phyloP scores from a whole-genome alignment of 2,329 filamentous ascomycete genomes.

The Penicillium sp. region DNA sequence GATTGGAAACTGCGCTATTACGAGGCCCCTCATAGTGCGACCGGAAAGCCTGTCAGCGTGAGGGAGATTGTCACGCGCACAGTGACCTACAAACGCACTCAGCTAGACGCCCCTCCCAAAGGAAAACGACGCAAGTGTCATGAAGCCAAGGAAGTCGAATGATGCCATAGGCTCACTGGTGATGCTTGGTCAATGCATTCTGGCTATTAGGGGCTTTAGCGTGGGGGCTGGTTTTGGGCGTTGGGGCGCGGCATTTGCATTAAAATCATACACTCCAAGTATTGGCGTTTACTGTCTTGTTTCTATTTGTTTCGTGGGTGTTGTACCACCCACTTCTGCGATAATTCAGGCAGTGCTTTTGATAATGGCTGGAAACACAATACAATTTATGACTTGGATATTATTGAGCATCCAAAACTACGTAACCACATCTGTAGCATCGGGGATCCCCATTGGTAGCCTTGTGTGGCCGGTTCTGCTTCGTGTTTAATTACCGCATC shows the following conservation, averaged over 20 bases:
- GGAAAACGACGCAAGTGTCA: conserved; percentile 79
- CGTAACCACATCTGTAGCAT: not conserved
- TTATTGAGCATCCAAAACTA: not conserved
- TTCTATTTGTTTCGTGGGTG: not conserved
- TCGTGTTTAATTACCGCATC: no score
- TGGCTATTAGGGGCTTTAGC: conserved; percentile 2
- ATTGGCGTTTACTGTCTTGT: not conserved
- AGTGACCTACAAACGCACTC: conserved; percentile 77
- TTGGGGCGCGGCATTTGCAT: not conserved
- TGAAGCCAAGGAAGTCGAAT: not conserved
- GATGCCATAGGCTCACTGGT: not conserved
- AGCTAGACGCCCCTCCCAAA: conserved; percentile 83
- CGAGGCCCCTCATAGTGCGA: conserved; percentile 63
- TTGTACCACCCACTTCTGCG: not conserved
- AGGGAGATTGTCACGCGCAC: conserved; percentile 92
- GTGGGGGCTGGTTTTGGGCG: conserved; percentile 1
- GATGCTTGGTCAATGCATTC: conserved; percentile 1
- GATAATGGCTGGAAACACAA: not conserved
- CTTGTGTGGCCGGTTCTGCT: no score
- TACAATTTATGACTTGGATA: not conserved
- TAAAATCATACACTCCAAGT: conserved; percentile 4
- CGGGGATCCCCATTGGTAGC: not conserved
- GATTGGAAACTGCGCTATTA: conserved; percentile 73
- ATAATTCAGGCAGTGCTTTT: not conserved
- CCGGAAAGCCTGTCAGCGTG: conserved; percentile 65